Evolutionary conservation across 345 rosid genomes (phyloP).

Genomic region (Carallia brachiata): DNA sequence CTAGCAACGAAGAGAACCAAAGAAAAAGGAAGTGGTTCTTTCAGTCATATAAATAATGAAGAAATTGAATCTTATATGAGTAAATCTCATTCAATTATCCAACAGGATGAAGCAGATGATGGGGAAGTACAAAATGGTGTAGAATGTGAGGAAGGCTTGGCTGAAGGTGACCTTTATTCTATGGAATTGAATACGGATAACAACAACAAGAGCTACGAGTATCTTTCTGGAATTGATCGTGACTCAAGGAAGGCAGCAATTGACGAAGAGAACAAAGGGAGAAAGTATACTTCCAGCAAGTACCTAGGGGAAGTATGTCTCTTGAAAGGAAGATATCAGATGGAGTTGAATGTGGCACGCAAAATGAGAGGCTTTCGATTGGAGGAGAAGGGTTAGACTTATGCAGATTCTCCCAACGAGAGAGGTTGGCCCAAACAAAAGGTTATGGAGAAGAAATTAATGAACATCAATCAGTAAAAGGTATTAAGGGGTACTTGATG

Average conservation of each 20-base stretch:
- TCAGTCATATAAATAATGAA: conserved; percentile 39
- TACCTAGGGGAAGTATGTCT: conserved; percentile 53
- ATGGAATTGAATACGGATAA: conserved; percentile 73
- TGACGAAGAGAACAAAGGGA: conserved; percentile 52
- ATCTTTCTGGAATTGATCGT: conserved; percentile 34
- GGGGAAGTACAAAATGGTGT: conserved; percentile 69
- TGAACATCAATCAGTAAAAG: conserved; percentile 57
- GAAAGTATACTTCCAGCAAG: conserved; percentile 59
- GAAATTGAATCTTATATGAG: conserved; percentile 53
- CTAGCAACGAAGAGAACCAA: conserved; percentile 60
- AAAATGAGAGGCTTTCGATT: conserved; percentile 49
- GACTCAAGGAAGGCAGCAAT: conserved; percentile 30
- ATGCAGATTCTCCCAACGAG: conserved; percentile 51
- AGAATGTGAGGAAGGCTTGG: conserved; percentile 58
- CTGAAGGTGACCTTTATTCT: conserved; percentile 83
- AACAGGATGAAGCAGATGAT: conserved; percentile 39
- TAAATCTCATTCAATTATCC: conserved; percentile 41
- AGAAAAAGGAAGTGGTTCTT: conserved; percentile 52
- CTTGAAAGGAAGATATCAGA: conserved; percentile 79
- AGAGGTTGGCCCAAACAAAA: conserved; percentile 43
- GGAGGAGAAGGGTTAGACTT: conserved; percentile 51
- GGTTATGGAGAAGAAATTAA: conserved; percentile 58
- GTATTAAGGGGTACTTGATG: conserved; percentile 58
- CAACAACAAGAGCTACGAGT: conserved; percentile 55
- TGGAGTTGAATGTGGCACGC: conserved; percentile 68